Conservation (phyloP, 495 filamentous ascomycete genomes). For the Hyaloscypha bicolor region DNA sequence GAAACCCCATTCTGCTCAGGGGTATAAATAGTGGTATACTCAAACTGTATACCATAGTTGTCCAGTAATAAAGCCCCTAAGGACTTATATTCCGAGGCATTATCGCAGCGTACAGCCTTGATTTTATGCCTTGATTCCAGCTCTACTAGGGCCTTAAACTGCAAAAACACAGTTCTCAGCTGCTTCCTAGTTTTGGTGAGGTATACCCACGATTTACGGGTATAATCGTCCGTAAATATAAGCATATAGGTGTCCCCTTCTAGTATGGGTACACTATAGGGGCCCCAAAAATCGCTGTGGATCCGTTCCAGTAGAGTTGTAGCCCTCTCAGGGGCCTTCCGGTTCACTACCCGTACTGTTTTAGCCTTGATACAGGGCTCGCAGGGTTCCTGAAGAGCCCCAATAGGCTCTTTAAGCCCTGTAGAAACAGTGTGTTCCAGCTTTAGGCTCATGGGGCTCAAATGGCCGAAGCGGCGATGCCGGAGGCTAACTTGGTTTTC, state of each 20-base stretch:
- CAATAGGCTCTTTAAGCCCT: no score
- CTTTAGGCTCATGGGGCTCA: no score
- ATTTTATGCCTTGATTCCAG: constrained; percentile 12
- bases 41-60: constrained; percentile 6
- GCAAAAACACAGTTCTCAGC: neutral
- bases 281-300: constrained; percentile 5
- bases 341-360: no score
- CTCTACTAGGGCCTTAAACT: neutral
- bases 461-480: no score
- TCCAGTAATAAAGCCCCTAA: neutral
- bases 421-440: no score
- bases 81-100: constrained; percentile 10
- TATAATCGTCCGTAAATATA: constrained; percentile 8
- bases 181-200: neutral
- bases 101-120: constrained; percentile 9
- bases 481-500: no score
- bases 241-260: neutral
- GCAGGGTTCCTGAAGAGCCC: no score
- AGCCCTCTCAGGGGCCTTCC: no score
- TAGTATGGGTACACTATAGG: neutral
- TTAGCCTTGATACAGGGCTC: no score
- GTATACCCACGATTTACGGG: constrained; percentile 10
- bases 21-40: constrained; percentile 17
- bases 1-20: constrained; percentile 14
- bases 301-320: no score